These are phyloP conservation scores for Cyclocybe aegerita DNA, from an alignment of 768 basidiomycete species.

Conservation along the genomic window DNA sequence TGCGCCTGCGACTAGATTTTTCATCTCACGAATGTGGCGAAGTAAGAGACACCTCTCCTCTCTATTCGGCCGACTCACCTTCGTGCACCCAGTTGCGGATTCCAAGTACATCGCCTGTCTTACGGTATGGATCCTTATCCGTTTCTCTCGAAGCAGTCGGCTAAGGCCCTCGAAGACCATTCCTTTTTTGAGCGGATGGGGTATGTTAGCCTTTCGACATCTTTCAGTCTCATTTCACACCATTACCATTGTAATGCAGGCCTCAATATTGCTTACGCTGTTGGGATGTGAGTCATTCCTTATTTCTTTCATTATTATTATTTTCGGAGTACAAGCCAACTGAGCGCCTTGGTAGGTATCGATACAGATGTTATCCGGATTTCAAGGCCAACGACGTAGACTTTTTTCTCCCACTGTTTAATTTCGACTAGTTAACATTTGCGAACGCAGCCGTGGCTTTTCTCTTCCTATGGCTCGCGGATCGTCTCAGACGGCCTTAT, in stretches of 20 bases:
- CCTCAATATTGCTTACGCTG: too few species aligned
- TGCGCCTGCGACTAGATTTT: background rate
- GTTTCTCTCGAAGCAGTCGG: background rate
- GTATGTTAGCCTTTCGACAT: background rate
- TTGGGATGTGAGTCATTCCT: too few species aligned
- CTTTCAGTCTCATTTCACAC: background rate
- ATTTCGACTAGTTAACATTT: background rate
- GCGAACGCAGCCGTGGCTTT: background rate
- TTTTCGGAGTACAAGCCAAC: too few species aligned
- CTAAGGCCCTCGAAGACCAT: background rate
- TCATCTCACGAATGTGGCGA: conserved; percentile 4
- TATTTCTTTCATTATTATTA: too few species aligned
- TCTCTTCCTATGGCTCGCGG: conserved; percentile 1
- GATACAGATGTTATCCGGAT: conserved; percentile 3
- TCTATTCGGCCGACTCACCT: too few species aligned
- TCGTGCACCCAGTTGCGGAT: background rate
- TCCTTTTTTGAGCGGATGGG: conserved; percentile 1
- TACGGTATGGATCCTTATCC: background rate
- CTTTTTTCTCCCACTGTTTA: background rate
- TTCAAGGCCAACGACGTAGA: conserved; percentile 1
- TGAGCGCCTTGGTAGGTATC: background rate
- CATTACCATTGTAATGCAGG: too few species aligned
- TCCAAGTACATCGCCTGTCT: background rate
- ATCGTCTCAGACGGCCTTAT: conserved; percentile 4
- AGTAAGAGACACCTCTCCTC: background rate